These are phyloP conservation scores for Septoria petroselini DNA, from an alignment of 2,329 filamentous ascomycete genomes.

Conservation along the genomic window DNA sequence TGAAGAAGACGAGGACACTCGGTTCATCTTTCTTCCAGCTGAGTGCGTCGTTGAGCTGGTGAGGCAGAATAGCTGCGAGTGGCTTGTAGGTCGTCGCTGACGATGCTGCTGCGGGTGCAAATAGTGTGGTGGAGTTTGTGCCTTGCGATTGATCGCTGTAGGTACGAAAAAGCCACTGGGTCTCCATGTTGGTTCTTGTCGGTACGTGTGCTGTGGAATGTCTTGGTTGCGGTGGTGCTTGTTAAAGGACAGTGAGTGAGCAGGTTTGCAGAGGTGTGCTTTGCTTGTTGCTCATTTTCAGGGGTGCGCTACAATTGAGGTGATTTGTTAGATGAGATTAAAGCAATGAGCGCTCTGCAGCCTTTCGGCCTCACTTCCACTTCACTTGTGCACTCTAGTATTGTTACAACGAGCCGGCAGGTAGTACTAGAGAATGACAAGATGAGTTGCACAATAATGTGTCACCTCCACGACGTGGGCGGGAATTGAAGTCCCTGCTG, in stretches of 20 bases:
- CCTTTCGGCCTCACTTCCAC: background rate
- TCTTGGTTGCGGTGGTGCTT: background rate
- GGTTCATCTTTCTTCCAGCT: slow-evolving; percentile 3
- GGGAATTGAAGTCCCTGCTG: no score
- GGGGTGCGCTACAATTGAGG: background rate
- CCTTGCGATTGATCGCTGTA: slow-evolving; percentile 15
- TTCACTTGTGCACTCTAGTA: background rate
- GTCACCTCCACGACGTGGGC: no score
- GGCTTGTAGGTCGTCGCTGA: background rate
- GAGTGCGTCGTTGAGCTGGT: slow-evolving; percentile 12
- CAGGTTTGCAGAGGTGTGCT: background rate
- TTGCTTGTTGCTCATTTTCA: background rate
- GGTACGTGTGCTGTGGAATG: no score
- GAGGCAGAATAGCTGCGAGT: background rate
- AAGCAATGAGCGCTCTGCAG: background rate
- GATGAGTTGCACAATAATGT: no score
- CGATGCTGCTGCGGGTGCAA: slow-evolving; percentile 11
- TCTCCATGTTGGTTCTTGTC: background rate
- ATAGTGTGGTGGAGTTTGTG: slow-evolving; percentile 6
- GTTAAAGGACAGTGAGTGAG: background rate
- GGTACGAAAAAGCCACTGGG: slow-evolving; percentile 13
- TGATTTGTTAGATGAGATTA: background rate
- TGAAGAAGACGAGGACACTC: slow-evolving; percentile 16
- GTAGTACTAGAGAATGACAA: no score
- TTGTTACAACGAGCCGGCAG: no score